A percentile compares a stretch with the other conserved stretches of the same genome.
phyloP scores from a whole-genome alignment of 805 yeast genomes.

The Yarrowia sp. region DNA sequence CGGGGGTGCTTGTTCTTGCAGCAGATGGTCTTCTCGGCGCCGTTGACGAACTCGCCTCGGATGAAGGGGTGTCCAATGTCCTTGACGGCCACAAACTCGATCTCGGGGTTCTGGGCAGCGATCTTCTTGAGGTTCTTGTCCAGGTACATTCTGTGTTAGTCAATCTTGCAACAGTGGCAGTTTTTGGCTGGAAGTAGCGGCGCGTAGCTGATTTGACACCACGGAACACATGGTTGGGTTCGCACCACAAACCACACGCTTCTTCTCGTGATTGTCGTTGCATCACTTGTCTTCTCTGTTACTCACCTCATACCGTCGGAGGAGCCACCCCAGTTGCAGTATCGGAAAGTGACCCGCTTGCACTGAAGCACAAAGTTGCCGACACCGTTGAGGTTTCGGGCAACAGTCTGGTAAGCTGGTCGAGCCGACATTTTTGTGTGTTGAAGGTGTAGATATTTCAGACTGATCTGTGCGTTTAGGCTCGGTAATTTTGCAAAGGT shows the following conservation, averaged over 20 bases:
- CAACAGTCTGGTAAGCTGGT: conserved; percentile 26
- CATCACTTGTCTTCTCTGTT: not conserved
- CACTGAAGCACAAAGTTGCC: conserved; percentile 50
- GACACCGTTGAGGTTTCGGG: conserved; percentile 37
- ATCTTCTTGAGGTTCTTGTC: conserved; percentile 50
- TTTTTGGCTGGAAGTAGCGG: too few relatives aligned
- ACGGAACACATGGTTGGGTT: too few relatives aligned
- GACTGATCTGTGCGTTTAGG: conserved; percentile 14
- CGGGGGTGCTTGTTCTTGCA: conserved; percentile 67
- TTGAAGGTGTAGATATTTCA: conserved; percentile 9
- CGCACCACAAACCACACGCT: too few relatives aligned
- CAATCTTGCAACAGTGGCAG: too few relatives aligned
- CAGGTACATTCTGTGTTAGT: conserved; percentile 53
- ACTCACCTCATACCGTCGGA: conserved; percentile 66
- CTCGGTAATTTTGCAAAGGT: conserved; percentile 23
- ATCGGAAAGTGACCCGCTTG: conserved; percentile 68
- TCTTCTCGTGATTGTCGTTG: not conserved
- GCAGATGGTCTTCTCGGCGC: conserved; percentile 60
- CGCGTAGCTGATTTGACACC: too few relatives aligned
- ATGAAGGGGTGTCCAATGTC: conserved; percentile 82
- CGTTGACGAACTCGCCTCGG: conserved; percentile 54
- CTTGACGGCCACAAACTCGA: conserved; percentile 67
- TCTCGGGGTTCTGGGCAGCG: conserved; percentile 60
- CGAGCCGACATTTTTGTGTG: conserved; percentile 16
- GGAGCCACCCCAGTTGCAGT: conserved; percentile 95